Evolutionary conservation across 306 rosid genomes (phyloP).

Genomic region (Ammopiptanthus mongolicus): DNA sequence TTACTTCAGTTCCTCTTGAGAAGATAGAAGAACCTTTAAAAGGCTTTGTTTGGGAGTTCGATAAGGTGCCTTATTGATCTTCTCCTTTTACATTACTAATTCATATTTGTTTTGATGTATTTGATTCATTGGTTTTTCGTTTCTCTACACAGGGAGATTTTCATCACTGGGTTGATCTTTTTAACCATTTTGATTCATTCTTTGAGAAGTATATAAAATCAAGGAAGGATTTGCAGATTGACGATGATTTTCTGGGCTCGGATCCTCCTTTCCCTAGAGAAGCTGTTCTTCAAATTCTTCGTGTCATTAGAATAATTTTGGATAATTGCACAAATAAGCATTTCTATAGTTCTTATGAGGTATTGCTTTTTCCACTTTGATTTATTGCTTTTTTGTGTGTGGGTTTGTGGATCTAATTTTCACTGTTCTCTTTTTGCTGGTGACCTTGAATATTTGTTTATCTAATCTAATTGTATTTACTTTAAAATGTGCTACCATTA

Average conservation of each 20-base stretch:
- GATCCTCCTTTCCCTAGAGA: conserved; percentile 94
- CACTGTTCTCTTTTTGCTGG: background rate
- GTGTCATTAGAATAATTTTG: conserved; percentile 80
- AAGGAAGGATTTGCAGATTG: conserved; percentile 90
- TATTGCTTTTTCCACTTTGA: conserved; percentile 2
- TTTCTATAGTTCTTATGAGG: conserved; percentile 95
- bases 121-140: conserved; percentile 34
- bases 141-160: conserved; percentile 81
- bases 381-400: background rate
- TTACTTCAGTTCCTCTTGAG: conserved; percentile 82
- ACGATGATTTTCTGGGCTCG: conserved; percentile 61
- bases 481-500: background rate
- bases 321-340: conserved; percentile 96
- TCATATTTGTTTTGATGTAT: conserved; percentile 17
- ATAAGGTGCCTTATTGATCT: conserved; percentile 62
- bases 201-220: conserved; percentile 88
- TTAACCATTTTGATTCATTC: conserved; percentile 92
- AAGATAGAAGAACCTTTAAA: conserved; percentile 78
- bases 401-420: background rate
- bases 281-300: conserved; percentile 88
- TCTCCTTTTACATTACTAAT: background rate
- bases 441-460: background rate
- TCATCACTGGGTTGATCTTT: conserved; percentile 98
- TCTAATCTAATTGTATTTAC: background rate
- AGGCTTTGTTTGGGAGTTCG: conserved; percentile 87